Evolutionary conservation across 202 grass and related monocot species (phyloP), one percentile per base, ranked within the genome.

Genomic region (Miscanthus sacchariflorus): DNA sequence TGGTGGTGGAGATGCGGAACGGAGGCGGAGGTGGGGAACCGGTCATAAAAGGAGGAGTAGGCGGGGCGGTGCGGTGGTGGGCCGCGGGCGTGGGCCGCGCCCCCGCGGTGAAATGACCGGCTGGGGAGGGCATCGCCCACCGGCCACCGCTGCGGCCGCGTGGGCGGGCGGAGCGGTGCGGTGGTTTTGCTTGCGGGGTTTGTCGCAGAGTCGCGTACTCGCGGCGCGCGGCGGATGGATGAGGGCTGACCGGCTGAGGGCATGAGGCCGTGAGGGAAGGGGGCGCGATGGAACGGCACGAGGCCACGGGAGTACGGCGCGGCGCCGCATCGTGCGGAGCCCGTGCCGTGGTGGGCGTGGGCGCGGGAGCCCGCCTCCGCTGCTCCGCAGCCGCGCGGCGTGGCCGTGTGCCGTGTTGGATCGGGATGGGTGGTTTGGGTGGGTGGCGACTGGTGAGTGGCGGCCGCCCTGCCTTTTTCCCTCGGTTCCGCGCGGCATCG

Each of bases 41-140:
- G 93, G 91, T 89, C 87, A 95, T 90, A 91, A 88, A 90, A 68
- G 81, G 89, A 86, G 92, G 88, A 76, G 80, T 68, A 1, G 48
- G 75, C 74, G 74, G 46, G 9, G 88, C 58, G 84, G 83, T 52
- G 89, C 83, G 63, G 81, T 84, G 70, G 81, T 84, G 45, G 88
- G 87, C 85, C 89, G 86, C 85, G 84, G 65, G 74, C 76, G 82
- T 84, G 46, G 88, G 89, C 85, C 90, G 86, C 85, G 83, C 33
- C 68, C 71, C 83, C 78, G 88, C 43, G 84, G 92, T 94, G 92
- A 87, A 88, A 85, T 72, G 92, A 93, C 90, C 83, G 94, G 83
- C 86, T 85, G 82, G 27, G 68, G 91, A 86, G 76, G 42, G 81
- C 76, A 21, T 25, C 75, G 75, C 75, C 77, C 78, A 85, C 82